Evolutionary conservation across 192 early-diverging fungal genomes (phyloP).

Genomic region (Geranomyces michiganensis): DNA sequence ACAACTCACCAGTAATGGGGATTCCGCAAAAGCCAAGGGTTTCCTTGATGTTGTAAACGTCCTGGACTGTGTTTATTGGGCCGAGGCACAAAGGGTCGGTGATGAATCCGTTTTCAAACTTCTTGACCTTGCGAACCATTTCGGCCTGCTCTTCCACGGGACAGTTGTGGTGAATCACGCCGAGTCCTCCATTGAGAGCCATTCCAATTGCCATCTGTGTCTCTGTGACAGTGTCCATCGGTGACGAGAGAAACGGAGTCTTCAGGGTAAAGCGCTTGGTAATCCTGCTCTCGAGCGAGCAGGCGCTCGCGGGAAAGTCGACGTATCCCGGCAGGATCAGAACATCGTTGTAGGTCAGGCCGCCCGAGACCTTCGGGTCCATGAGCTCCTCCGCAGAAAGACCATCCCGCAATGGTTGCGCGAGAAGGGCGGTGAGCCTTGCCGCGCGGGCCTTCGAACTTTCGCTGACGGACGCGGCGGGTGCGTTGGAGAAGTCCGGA

Average conservation of each 20-base stretch:
- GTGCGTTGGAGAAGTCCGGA: slow-evolving; percentile 20
- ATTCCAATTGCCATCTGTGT: slow-evolving; percentile 98
- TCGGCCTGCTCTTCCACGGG: slow-evolving; percentile 92
- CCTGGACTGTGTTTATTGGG: slow-evolving; percentile 78
- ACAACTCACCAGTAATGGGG: slow-evolving; percentile 81
- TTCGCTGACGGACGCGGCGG: slow-evolving; percentile 1
- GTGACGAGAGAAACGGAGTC: slow-evolving; percentile 91
- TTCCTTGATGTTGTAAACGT: slow-evolving; percentile 86
- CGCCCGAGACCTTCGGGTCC: slow-evolving; percentile 76
- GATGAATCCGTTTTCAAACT: slow-evolving; percentile 99
- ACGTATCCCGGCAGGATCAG: slow-evolving; percentile 95
- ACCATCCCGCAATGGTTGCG: slow-evolving; percentile 62
- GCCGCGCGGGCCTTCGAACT: slow-evolving; percentile 27
- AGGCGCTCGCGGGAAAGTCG: slow-evolving; percentile 83
- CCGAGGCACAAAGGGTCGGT: slow-evolving; percentile 87
- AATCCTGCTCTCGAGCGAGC: slow-evolving; percentile 80
- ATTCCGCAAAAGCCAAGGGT: slow-evolving; percentile 93
- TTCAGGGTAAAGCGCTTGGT: slow-evolving; percentile 90
- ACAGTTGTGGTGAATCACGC: slow-evolving; percentile 99
- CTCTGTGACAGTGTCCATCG: slow-evolving; percentile 99
- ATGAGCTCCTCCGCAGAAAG: slow-evolving; percentile 83
- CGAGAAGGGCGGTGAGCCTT: slow-evolving; percentile 34
- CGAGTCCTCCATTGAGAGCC: slow-evolving; percentile 93
- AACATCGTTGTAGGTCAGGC: slow-evolving; percentile 99
- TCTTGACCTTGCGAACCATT: slow-evolving; percentile 97